Evolutionary conservation across 768 basidiomycete species (phyloP).

Genomic region (Mycena haematopus): DNA sequence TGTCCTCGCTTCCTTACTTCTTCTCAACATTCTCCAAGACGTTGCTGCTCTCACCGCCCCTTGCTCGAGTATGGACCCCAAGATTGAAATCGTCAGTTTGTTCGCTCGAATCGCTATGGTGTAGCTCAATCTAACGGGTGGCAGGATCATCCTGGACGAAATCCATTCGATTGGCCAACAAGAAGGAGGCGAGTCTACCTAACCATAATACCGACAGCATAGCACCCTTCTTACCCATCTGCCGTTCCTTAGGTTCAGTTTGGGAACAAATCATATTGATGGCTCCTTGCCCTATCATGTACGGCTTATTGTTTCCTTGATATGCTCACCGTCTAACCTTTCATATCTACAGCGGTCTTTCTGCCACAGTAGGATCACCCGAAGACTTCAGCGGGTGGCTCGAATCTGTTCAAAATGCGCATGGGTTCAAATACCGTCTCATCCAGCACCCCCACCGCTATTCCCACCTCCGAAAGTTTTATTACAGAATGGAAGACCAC

Average conservation of each 20-base stretch:
- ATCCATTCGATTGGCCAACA: slow-evolving; percentile 75
- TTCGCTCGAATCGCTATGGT: not conserved
- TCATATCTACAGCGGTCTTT: slow-evolving; percentile 58
- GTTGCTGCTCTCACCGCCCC: slow-evolving; percentile 68
- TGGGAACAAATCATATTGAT: slow-evolving; percentile 81
- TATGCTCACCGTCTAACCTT: not conserved
- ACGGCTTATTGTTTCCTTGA: slow-evolving; percentile 34
- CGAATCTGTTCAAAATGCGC: slow-evolving; percentile 60
- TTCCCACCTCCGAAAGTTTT: slow-evolving; percentile 75
- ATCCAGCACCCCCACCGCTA: slow-evolving; percentile 73
- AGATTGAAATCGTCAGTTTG: slow-evolving; percentile 60
- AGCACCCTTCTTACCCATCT: not conserved
- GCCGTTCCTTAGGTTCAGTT: slow-evolving; percentile 39
- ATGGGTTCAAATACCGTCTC: slow-evolving; percentile 64
- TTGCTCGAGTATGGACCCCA: slow-evolving; percentile 67
- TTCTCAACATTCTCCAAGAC: not conserved
- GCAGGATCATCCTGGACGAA: slow-evolving; percentile 72
- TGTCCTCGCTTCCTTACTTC: not conserved
- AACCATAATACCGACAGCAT: not conserved
- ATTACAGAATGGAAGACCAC: slow-evolving; percentile 46
- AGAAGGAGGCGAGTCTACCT: slow-evolving; percentile 55
- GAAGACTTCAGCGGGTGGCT: slow-evolving; percentile 73
- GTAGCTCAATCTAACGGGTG: not conserved
- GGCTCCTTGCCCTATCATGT: slow-evolving; percentile 78
- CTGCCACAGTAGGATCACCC: slow-evolving; percentile 73